These are phyloP conservation scores for Piloderma croceum DNA, from an alignment of 768 basidiomycete genomes.

Conservation along the genomic window DNA sequence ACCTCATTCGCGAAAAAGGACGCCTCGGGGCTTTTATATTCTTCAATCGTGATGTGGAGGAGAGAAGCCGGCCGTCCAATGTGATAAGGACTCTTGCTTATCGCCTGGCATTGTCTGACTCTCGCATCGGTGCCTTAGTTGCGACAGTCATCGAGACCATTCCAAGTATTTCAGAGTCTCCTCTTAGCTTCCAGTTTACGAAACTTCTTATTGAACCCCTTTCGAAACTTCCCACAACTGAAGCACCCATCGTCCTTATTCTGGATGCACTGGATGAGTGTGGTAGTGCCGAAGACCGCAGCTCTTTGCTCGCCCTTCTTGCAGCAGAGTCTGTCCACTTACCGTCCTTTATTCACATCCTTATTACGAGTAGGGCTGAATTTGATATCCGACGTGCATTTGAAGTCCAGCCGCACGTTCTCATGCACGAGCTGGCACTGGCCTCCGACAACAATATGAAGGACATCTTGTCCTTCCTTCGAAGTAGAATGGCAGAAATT, in stretches of 20 bases:
- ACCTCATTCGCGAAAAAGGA: constrained; percentile 25
- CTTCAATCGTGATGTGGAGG: constrained; percentile 27
- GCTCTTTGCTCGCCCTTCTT: constrained; percentile 21
- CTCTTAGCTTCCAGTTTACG: background rate
- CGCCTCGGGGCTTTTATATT: constrained; percentile 33
- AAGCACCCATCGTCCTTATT: constrained; percentile 20
- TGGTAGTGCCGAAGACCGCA: constrained; percentile 15
- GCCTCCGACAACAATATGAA: background rate
- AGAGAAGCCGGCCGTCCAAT: constrained; percentile 22
- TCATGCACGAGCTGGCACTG: background rate
- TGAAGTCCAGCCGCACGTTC: constrained; percentile 7
- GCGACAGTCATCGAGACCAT: constrained; percentile 18
- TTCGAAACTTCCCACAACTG: background rate
- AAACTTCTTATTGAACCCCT: background rate
- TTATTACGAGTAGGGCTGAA: constrained; percentile 28
- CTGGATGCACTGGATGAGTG: constrained; percentile 31
- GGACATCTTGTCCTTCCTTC: background rate
- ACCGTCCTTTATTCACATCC: constrained; percentile 23
- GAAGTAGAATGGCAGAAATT: background rate
- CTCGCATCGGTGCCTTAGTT: constrained; percentile 23
- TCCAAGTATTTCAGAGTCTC: constrained; percentile 6
- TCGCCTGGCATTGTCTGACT: constrained; percentile 29
- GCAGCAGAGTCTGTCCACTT: constrained; percentile 18
- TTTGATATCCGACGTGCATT: constrained; percentile 21
- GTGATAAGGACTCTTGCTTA: constrained; percentile 31